Percentiles rank a stretch among this genome's conserved stretches.
phyloP scores from a whole-genome alignment of 495 filamentous ascomycete genomes.

The Rhypophila decipiens region DNA sequence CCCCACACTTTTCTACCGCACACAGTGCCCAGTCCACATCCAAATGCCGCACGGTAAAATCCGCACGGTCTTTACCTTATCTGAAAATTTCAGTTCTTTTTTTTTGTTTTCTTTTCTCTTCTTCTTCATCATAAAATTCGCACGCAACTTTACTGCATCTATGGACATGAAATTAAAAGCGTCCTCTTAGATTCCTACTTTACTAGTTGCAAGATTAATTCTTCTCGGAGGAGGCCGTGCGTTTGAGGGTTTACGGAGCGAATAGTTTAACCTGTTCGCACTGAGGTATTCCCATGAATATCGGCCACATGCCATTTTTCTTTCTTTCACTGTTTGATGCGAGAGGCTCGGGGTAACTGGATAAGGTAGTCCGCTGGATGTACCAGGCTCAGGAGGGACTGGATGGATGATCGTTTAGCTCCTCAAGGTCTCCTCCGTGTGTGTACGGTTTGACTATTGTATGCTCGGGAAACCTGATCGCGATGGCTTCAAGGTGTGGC shows the following conservation, averaged over 20 bases:
- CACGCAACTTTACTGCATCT: conserved; percentile 26
- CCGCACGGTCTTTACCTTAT: neutral
- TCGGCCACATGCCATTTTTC: conserved; percentile 24
- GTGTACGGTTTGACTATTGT: neutral
- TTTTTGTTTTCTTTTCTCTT: conserved; percentile 10
- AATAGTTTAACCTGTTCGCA: conserved; percentile 5
- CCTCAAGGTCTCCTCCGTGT: too few species aligned
- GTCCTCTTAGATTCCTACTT: conserved; percentile 11
- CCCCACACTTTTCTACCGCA: neutral
- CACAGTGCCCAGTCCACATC: neutral
- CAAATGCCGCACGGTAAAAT: neutral
- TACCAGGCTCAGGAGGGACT: neutral
- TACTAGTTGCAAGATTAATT: conserved; percentile 26
- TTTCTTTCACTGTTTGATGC: neutral
- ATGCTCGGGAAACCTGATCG: neutral
- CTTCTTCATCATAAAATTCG: conserved; percentile 13
- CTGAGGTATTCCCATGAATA: conserved; percentile 30
- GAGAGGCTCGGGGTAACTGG: neutral
- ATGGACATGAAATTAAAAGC: conserved; percentile 4
- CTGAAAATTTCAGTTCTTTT: neutral
- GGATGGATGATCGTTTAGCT: neutral
- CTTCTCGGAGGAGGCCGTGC: too few species aligned
- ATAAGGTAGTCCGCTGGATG: neutral
- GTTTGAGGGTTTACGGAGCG: conserved; percentile 36
- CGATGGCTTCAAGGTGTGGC: too few species aligned